A percentile compares a stretch with the other conserved stretches of the same genome.
phyloP scores from a whole-genome alignment of 2,329 filamentous ascomycete species.

The Thielaviopsis euricoi region DNA sequence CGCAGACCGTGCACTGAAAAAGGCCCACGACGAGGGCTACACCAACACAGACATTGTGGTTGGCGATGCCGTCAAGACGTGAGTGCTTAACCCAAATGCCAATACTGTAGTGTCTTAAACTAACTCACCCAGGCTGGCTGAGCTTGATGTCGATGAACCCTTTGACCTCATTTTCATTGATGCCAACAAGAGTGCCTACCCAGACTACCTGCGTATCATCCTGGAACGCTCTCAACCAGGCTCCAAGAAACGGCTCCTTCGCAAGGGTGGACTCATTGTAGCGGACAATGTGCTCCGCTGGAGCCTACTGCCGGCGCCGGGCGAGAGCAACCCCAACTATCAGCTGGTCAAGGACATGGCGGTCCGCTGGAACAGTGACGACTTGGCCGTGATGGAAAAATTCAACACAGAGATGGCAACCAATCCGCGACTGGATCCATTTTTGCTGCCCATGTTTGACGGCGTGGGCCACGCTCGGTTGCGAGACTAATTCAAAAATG shows the following conservation, averaged over 20 bases:
- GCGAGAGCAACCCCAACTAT: constrained; percentile 20
- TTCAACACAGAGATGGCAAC: constrained; percentile 14
- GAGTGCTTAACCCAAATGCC: not conserved
- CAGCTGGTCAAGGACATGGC: constrained; percentile 13
- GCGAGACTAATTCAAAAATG: constrained; percentile 19
- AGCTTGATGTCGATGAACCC: constrained; percentile 23
- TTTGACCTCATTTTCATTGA: constrained; percentile 40
- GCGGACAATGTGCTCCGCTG: constrained; percentile 37
- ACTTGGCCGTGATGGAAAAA: constrained; percentile 12
- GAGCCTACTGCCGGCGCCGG: constrained; percentile 29
- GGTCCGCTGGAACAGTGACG: not conserved
- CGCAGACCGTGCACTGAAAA: not conserved
- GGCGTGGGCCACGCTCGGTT: constrained; percentile 24
- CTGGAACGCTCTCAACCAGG: constrained; percentile 26
- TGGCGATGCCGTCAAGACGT: not conserved
- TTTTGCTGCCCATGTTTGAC: constrained; percentile 27
- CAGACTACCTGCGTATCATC: constrained; percentile 29
- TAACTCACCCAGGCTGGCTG: constrained; percentile 17
- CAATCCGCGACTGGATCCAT: constrained; percentile 23
- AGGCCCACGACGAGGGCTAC: not conserved
- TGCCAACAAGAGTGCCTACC: constrained; percentile 36
- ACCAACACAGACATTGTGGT: constrained; percentile 6
- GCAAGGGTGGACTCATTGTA: constrained; percentile 32
- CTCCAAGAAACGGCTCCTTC: constrained; percentile 24
- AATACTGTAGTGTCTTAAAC: not conserved